phyloP scores from a whole-genome alignment of 371 early-diverging fungal species.

The Syncephalastrum racemosum region DNA sequence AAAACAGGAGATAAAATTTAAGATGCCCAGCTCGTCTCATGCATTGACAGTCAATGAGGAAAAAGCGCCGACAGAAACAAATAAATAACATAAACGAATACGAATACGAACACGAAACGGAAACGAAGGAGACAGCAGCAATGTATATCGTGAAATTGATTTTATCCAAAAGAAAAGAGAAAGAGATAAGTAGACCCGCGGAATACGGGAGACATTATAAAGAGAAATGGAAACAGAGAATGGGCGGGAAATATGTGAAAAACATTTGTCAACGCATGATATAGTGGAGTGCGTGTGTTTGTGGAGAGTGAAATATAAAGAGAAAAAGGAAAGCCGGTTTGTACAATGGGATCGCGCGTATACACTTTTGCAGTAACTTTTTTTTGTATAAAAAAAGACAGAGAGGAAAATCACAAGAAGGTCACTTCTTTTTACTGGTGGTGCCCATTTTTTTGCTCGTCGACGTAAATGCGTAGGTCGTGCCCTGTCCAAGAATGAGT shows the following conservation, averaged over 20 bases:
- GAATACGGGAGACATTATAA: background rate
- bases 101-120: no score
- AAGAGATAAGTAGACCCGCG: background rate
- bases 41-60: no score
- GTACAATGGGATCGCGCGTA: no score
- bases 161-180: background rate
- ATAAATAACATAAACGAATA: no score
- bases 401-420: background rate
- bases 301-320: background rate
- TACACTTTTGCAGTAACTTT: no score
- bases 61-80: no score
- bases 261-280: no score
- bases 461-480: background rate
- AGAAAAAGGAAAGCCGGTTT: background rate
- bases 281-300: background rate
- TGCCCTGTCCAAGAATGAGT: background rate
- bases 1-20: no score
- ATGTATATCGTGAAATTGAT: no score
- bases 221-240: background rate
- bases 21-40: no score
- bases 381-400: background rate
- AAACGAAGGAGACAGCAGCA: no score
- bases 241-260: background rate
- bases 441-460: constrained; percentile 4
- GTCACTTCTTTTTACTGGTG: constrained; percentile 6